phyloP scores from a whole-genome alignment of 805 yeast genomes.

The Candida verbasci region DNA sequence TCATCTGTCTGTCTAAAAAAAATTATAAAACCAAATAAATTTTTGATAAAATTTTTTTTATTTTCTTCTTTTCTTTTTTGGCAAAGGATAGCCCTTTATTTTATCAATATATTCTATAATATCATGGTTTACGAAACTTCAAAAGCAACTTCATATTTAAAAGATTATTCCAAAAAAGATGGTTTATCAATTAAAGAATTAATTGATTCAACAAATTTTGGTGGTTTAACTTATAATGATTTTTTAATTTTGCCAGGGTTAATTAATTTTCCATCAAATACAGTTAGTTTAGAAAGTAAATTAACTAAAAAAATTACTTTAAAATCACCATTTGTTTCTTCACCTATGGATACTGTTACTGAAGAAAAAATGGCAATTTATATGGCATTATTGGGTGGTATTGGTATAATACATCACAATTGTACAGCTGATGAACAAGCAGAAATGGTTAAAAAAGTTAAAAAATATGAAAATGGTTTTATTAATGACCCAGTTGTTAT shows the following conservation, averaged over 20 bases:
- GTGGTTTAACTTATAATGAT: slow-evolving; percentile 97
- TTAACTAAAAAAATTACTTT: slow-evolving; percentile 88
- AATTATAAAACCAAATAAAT: no score
- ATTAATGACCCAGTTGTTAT: slow-evolving; percentile 87
- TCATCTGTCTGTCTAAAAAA: no score
- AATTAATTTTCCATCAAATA: slow-evolving; percentile 79
- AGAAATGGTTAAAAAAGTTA: slow-evolving; percentile 94
- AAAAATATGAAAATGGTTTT: slow-evolving; percentile 96
- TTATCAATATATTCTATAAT: slow-evolving; percentile 1
- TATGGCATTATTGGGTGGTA: slow-evolving; percentile 98
- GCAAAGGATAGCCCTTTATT: slow-evolving; percentile 39
- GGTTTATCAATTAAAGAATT: slow-evolving; percentile 80
- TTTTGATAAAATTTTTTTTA: slow-evolving; percentile 2
- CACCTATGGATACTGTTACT: slow-evolving; percentile 99
- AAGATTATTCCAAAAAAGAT: slow-evolving; percentile 66
- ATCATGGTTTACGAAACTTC: slow-evolving; percentile 31
- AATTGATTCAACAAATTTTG: slow-evolving; percentile 86
- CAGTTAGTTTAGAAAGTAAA: slow-evolving; percentile 75
- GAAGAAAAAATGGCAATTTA: slow-evolving; percentile 96
- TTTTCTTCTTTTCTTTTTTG: slow-evolving; percentile 31
- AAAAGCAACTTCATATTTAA: slow-evolving; percentile 65
- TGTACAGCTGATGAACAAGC: slow-evolving; percentile 97
- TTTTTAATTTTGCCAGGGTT: slow-evolving; percentile 93
- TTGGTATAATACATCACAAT: slow-evolving; percentile 98
- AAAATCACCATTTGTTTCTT: slow-evolving; percentile 92